Conservation (phyloP, 129 eudicot species). For the Sambucus nigra region DNA sequence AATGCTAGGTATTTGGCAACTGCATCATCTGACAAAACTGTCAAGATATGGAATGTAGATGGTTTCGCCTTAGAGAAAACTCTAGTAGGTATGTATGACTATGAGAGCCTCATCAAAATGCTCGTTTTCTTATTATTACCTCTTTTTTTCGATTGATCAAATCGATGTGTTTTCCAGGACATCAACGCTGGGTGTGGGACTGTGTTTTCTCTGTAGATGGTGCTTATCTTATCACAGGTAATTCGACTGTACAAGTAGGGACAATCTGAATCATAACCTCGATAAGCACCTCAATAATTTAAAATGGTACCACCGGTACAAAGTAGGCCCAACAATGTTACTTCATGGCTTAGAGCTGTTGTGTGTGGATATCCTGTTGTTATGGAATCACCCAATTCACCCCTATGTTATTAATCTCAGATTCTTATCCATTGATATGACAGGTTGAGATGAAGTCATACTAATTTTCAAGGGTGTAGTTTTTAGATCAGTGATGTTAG, state of each 20-base stretch:
- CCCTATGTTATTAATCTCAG: no score
- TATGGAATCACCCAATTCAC: no score
- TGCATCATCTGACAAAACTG: slow-evolving; percentile 90
- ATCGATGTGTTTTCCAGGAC: slow-evolving; percentile 44
- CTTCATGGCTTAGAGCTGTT: no score
- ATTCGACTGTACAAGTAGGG: neutral
- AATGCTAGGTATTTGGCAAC: slow-evolving; percentile 80
- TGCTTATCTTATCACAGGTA: slow-evolving; percentile 97
- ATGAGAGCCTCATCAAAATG: slow-evolving; percentile 7
- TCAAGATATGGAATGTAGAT: slow-evolving; percentile 97
- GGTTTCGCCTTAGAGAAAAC: slow-evolving; percentile 92
- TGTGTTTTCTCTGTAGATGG: slow-evolving; percentile 97
- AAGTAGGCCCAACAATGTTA: no score
- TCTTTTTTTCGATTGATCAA: neutral
- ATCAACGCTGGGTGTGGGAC: slow-evolving; percentile 99
- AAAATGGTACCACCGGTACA: no score
- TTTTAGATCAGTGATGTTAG: no score
- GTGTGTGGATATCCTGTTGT: no score
- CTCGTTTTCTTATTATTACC: neutral
- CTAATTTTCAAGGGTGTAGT: no score
- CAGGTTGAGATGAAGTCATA: no score
- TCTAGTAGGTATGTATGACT: slow-evolving; percentile 48
- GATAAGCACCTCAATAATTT: no score
- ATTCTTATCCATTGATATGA: no score
- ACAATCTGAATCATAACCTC: neutral